A percentile compares a stretch with the other conserved stretches of the same genome.
Conservation (phyloP, 805 yeast genomes). For the Saturnispora halmiae region DNA sequence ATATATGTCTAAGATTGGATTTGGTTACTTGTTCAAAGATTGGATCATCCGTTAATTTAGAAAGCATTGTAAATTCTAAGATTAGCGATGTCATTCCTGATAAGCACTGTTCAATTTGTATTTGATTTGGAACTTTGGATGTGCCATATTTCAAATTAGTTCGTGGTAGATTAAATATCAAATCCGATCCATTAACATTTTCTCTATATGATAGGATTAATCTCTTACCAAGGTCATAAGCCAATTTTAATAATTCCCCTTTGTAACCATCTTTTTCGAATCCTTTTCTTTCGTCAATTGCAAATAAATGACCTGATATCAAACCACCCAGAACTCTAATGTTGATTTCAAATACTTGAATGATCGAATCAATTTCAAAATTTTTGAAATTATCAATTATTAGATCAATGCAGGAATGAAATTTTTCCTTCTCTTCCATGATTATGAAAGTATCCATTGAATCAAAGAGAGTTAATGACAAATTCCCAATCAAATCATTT, state of each 20-base stretch:
- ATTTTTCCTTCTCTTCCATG: constrained; percentile 51
- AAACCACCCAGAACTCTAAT: constrained; percentile 80
- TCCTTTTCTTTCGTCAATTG: constrained; percentile 41
- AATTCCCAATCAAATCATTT: constrained; percentile 82
- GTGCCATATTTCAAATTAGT: constrained; percentile 56
- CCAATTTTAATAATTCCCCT: constrained; percentile 63
- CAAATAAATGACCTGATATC: constrained; percentile 67
- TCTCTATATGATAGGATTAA: constrained; percentile 62
- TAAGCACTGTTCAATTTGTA: constrained; percentile 64
- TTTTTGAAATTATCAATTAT: constrained; percentile 30
- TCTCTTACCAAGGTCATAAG: constrained; percentile 66
- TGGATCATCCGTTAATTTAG: constrained; percentile 65
- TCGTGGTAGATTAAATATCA: constrained; percentile 62
- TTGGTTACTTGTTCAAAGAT: constrained; percentile 56
- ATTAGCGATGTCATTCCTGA: constrained; percentile 84
- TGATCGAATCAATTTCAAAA: constrained; percentile 58
- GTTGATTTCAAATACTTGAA: constrained; percentile 83
- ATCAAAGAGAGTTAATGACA: constrained; percentile 70
- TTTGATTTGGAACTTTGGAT: constrained; percentile 31
- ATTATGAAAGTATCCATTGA: constrained; percentile 71
- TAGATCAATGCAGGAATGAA: constrained; percentile 37
- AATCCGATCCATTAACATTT: constrained; percentile 5
- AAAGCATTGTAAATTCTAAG: constrained; percentile 69
- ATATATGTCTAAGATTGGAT: constrained; percentile 55
- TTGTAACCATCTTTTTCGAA: constrained; percentile 41